Conservation (phyloP, 2,329 filamentous ascomycete genomes). For the Nigrospora oryzae region DNA sequence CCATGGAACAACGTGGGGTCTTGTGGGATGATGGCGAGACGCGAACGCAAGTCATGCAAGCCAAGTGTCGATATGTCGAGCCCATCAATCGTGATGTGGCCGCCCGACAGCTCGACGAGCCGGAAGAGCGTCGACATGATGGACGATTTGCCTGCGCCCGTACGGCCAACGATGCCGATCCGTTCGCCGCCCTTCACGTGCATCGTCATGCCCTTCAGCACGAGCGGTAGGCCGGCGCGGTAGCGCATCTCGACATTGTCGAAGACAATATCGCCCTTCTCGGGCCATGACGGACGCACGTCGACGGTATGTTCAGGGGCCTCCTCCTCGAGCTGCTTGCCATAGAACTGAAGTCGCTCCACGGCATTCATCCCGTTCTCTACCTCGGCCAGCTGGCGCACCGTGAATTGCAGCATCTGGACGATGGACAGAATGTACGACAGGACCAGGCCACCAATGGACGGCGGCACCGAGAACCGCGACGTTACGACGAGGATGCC, state of each 20-base stretch:
- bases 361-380: constrained; percentile 98
- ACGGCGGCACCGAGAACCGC: constrained; percentile 76
- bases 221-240: constrained; percentile 61
- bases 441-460: constrained; percentile 78
- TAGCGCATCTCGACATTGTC: constrained; percentile 73
- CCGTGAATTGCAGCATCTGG: constrained; percentile 92
- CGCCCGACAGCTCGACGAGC: constrained; percentile 56
- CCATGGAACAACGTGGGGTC: constrained; percentile 78
- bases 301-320: constrained; percentile 72
- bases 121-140: constrained; percentile 81
- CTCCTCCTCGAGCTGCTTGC: constrained; percentile 78
- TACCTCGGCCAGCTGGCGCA: constrained; percentile 87
- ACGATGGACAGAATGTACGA: constrained; percentile 91
- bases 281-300: constrained; percentile 71
- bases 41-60: constrained; percentile 65
- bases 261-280: constrained; percentile 74
- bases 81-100: constrained; percentile 57
- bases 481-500: constrained; percentile 89
- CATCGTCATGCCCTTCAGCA: constrained; percentile 63
- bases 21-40: constrained; percentile 76
- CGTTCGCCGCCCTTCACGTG: constrained; percentile 68
- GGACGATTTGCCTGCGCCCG: constrained; percentile 73
- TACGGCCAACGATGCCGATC: constrained; percentile 74
- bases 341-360: constrained; percentile 86
- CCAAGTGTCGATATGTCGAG: constrained; percentile 65